Conservation (phyloP, 2,329 filamentous ascomycete species). For the Macrophomina tecta region DNA sequence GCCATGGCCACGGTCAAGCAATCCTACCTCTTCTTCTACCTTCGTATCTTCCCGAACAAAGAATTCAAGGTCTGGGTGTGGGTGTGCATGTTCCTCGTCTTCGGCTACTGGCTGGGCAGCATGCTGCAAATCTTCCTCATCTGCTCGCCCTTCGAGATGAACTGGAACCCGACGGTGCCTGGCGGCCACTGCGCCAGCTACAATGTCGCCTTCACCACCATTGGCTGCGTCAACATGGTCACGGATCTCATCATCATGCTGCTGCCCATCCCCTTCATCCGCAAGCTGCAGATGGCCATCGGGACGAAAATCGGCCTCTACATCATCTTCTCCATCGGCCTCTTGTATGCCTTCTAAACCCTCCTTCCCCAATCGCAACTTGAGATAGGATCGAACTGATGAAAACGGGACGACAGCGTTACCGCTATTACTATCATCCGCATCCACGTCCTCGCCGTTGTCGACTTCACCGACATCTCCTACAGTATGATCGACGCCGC, state of each 20-base stretch:
- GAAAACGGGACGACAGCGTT: slow-evolving; percentile 35
- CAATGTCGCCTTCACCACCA: slow-evolving; percentile 27
- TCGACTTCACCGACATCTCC: slow-evolving; percentile 46
- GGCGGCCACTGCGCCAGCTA: slow-evolving; percentile 43
- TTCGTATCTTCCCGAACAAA: slow-evolving; percentile 9
- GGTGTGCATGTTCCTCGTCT: slow-evolving; percentile 22
- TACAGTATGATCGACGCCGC: slow-evolving; percentile 42
- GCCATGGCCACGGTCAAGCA: slow-evolving; percentile 17
- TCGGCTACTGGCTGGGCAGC: slow-evolving; percentile 25
- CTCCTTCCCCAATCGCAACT: too few relatives aligned
- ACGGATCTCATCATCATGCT: slow-evolving; percentile 30
- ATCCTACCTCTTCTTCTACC: slow-evolving; percentile 25
- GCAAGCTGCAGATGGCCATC: slow-evolving; percentile 28
- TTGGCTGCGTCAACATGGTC: slow-evolving; percentile 29
- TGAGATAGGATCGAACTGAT: too few relatives aligned
- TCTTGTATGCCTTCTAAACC: slow-evolving; percentile 21
- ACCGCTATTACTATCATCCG: slow-evolving; percentile 46
- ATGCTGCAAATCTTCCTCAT: slow-evolving; percentile 39
- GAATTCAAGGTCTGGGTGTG: slow-evolving; percentile 12
- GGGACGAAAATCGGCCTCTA: slow-evolving; percentile 28
- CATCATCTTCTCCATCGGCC: slow-evolving; percentile 27
- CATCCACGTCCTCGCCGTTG: slow-evolving; percentile 41
- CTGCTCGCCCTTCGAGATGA: slow-evolving; percentile 46
- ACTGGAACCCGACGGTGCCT: slow-evolving; percentile 43
- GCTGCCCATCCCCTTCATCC: slow-evolving; percentile 29